Percentiles rank a stretch among this genome's conserved stretches.
These are phyloP conservation scores for Rubus parviflorus DNA, from an alignment of 306 rosid genomes.

Conservation along the genomic window DNA sequence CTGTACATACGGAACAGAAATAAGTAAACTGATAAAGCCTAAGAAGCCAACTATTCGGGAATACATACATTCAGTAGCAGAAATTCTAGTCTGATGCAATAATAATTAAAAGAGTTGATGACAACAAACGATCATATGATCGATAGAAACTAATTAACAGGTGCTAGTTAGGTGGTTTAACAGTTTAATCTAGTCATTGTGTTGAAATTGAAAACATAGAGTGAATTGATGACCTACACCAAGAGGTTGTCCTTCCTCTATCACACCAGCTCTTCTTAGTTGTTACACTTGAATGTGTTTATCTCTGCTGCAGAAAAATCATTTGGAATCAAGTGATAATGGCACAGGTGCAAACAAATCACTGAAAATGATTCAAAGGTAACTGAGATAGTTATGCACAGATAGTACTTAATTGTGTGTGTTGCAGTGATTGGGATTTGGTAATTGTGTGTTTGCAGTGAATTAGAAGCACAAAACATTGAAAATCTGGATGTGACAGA, in stretches of 20 bases:
- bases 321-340: neutral
- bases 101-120: too few species aligned
- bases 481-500: constrained; percentile 23
- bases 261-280: neutral
- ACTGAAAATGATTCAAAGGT: constrained; percentile 26
- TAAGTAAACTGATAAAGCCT: too few species aligned
- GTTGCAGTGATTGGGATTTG: constrained; percentile 2
- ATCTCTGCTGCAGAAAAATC: neutral
- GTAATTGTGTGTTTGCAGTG: constrained; percentile 13
- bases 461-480: constrained; percentile 21
- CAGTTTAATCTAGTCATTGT: too few species aligned
- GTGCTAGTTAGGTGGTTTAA: too few species aligned
- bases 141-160: too few species aligned
- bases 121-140: too few species aligned
- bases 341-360: neutral
- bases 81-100: too few species aligned
- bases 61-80: too few species aligned
- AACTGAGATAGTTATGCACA: neutral
- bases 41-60: too few species aligned
- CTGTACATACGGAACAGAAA: too few species aligned
- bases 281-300: neutral
- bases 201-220: too few species aligned
- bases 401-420: neutral
- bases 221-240: too few species aligned
- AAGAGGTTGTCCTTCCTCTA: neutral